These are phyloP conservation scores for Entamoeba histolytica DNA, from an alignment of 208 protist species.

Conservation along the genomic window DNA sequence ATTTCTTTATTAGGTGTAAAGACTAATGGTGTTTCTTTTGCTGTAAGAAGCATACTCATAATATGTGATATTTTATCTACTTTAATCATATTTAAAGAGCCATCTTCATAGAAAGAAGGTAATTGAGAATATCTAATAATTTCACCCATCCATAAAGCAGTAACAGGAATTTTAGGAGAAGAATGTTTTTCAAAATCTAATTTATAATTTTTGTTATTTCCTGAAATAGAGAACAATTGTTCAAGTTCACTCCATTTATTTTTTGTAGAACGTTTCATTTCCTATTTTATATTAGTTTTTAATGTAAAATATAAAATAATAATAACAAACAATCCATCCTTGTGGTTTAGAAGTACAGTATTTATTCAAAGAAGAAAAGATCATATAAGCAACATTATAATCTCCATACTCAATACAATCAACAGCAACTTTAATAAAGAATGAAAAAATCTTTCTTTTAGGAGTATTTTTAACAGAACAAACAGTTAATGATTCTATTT, in stretches of 20 bases:
- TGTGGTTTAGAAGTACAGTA: not conserved
- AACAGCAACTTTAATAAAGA: not conserved
- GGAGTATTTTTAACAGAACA: not conserved
- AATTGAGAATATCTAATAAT: not conserved
- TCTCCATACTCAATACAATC: not conserved
- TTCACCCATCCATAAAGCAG: not conserved
- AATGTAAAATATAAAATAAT: too few species aligned
- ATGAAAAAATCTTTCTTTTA: not conserved
- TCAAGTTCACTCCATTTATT: not conserved
- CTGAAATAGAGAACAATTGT: not conserved
- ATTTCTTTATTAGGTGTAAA: not conserved
- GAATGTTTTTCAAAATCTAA: not conserved
- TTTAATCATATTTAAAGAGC: not conserved
- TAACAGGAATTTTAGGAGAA: not conserved
- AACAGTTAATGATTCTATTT: not conserved
- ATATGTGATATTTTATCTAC: not conserved
- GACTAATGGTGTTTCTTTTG: not conserved
- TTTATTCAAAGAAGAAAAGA: not conserved
- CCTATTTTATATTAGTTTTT: not conserved
- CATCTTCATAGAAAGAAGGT: not conserved
- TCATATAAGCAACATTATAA: not conserved
- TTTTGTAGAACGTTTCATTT: not conserved
- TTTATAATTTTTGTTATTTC: not conserved
- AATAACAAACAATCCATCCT: not conserved
- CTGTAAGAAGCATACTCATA: not conserved